Percentiles rank a stretch among this genome's conserved stretches.
Conservation (phyloP, 2,329 filamentous ascomycete species). For the Byssothecium circinans region DNA sequence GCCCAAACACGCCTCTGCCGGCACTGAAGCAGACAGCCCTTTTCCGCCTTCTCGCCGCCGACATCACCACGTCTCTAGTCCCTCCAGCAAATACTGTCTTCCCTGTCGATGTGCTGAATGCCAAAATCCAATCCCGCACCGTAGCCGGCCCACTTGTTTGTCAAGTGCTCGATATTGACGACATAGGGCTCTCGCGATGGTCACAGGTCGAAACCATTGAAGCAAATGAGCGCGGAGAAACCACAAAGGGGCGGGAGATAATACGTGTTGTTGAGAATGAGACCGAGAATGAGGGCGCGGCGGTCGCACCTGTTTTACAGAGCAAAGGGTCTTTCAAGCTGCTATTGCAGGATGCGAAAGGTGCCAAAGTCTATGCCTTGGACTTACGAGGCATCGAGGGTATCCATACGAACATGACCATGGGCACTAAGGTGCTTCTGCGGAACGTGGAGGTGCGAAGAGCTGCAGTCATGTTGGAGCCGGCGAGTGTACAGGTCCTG, state of each 20-base stretch:
- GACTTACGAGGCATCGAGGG: constrained; percentile 69
- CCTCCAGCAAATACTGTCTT: constrained; percentile 51
- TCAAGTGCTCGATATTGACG: constrained; percentile 84
- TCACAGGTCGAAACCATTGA: constrained; percentile 84
- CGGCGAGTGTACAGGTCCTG: constrained; percentile 67
- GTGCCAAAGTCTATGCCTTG: constrained; percentile 70
- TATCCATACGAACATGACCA: constrained; percentile 67
- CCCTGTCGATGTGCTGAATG: constrained; percentile 60
- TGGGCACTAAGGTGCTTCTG: constrained; percentile 81
- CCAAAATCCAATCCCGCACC: constrained; percentile 57
- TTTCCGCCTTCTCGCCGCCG: constrained; percentile 75
- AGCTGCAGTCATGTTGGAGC: constrained; percentile 77
- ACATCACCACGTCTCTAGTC: constrained; percentile 66
- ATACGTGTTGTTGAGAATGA: constrained; percentile 67
- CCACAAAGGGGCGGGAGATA: constrained; percentile 75
- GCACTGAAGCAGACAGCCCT: constrained; percentile 78
- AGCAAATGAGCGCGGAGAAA: constrained; percentile 71
- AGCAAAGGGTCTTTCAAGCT: constrained; percentile 73
- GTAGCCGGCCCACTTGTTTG: constrained; percentile 68
- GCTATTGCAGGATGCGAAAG: constrained; percentile 73
- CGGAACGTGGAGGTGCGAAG: constrained; percentile 68
- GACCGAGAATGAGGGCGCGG: constrained; percentile 50
- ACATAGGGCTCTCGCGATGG: constrained; percentile 78
- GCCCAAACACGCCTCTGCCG: constrained; percentile 62
- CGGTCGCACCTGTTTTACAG: constrained; percentile 24